Evolutionary conservation across 805 yeast genomes (phyloP).

Genomic region (Candida koratica): DNA sequence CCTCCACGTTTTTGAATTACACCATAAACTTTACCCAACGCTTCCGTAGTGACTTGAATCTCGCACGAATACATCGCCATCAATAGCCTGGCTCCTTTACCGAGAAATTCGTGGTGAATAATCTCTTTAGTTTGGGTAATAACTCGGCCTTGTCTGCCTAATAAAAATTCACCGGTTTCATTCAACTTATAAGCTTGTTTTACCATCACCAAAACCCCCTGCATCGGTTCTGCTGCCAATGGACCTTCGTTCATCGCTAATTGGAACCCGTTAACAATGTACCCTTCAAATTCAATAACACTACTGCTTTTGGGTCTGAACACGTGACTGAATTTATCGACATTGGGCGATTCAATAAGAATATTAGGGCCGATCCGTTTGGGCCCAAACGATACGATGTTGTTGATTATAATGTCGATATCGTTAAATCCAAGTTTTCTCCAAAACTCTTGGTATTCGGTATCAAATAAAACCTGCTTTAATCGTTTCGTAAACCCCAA

Average conservation of each 20-base stretch:
- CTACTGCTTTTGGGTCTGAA: slow-evolving; percentile 18
- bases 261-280: slow-evolving; percentile 79
- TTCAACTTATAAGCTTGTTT: slow-evolving; percentile 18
- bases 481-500: slow-evolving; percentile 12
- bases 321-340: slow-evolving; percentile 26
- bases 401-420: slow-evolving; percentile 21
- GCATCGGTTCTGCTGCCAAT: slow-evolving; percentile 78
- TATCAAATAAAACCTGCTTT: slow-evolving; percentile 8
- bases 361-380: slow-evolving; percentile 72
- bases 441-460: slow-evolving; percentile 9
- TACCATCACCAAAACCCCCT: slow-evolving; percentile 64
- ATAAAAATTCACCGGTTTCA: slow-evolving; percentile 25
- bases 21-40: slow-evolving; percentile 89
- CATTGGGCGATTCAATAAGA: slow-evolving; percentile 50
- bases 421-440: slow-evolving; percentile 15
- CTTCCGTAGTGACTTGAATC: slow-evolving; percentile 92
- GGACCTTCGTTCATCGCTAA: slow-evolving; percentile 84
- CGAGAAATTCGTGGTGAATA: slow-evolving; percentile 65
- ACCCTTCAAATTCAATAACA: slow-evolving; percentile 47
- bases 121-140: slow-evolving; percentile 69
- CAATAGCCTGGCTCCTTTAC: slow-evolving; percentile 85
- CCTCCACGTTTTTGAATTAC: slow-evolving; percentile 91
- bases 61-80: slow-evolving; percentile 93
- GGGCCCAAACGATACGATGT: slow-evolving; percentile 70
- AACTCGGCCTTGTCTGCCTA: slow-evolving; percentile 64